phyloP scores from a whole-genome alignment of 2,329 filamentous ascomycete species.

The Leptodontidium sp. region DNA sequence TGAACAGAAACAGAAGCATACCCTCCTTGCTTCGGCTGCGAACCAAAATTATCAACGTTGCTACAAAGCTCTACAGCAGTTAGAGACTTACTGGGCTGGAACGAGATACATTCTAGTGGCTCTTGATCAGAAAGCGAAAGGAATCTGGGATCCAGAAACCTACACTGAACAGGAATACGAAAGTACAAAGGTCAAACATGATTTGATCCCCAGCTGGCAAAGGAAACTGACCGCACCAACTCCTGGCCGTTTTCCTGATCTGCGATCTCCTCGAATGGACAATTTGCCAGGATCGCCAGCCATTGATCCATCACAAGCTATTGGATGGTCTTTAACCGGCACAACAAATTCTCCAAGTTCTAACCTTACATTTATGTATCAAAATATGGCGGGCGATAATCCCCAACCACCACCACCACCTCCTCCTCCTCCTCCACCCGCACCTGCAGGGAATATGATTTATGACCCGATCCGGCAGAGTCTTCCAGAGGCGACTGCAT shows the following conservation, averaged over 20 bases:
- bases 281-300: constrained; percentile 55
- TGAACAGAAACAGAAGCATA: constrained; percentile 64
- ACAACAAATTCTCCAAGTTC: constrained; percentile 87
- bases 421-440: constrained; percentile 35
- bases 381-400: constrained; percentile 37
- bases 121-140: constrained; percentile 86
- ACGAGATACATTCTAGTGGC: constrained; percentile 88
- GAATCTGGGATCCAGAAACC: constrained; percentile 79
- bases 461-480: constrained; percentile 67
- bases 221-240: constrained; percentile 39
- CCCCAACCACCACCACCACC: constrained; percentile 29
- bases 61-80: constrained; percentile 81
- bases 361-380: constrained; percentile 81
- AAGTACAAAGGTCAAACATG: constrained; percentile 67
- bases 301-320: constrained; percentile 61
- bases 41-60: constrained; percentile 89
- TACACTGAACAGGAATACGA: constrained; percentile 77
- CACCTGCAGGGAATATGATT: constrained; percentile 65
- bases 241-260: constrained; percentile 35
- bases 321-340: constrained; percentile 88
- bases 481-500: constrained; percentile 54
- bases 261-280: constrained; percentile 56
- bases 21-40: constrained; percentile 79
- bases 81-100: constrained; percentile 88
- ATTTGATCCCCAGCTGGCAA: constrained; percentile 50